Evolutionary conservation across 2,329 filamentous ascomycete species (phyloP).

Genomic region (Fusarium keratoplasticum): DNA sequence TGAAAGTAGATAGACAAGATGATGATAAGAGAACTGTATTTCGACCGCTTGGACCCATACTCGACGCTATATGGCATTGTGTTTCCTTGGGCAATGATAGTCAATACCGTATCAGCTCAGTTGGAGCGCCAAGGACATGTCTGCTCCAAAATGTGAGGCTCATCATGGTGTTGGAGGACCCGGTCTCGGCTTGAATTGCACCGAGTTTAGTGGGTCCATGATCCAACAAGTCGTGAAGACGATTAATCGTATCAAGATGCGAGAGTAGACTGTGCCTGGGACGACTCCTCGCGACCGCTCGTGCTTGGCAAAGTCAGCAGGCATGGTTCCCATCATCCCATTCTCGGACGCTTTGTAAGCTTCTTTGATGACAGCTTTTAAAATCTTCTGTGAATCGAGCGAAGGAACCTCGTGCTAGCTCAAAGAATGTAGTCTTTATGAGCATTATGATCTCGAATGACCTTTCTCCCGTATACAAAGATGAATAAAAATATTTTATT

Average conservation of each 20-base stretch:
- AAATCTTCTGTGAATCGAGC: neutral
- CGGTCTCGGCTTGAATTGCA: neutral
- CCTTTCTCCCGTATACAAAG: neutral
- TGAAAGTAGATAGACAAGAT: neutral
- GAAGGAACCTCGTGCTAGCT: neutral
- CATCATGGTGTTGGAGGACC: neutral
- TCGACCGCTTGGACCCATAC: neutral
- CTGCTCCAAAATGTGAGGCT: neutral
- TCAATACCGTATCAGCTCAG: neutral
- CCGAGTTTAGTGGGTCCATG: neutral
- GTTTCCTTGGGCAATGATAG: neutral
- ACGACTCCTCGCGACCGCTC: neutral
- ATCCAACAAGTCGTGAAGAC: neutral
- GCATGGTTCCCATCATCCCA: neutral
- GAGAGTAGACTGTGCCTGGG: neutral
- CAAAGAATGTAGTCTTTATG: neutral
- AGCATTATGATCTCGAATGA: neutral
- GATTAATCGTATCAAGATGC: neutral
- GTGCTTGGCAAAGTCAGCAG: neutral
- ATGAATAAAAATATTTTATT: neutral
- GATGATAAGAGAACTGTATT: neutral
- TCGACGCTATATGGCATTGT: neutral
- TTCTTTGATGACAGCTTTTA: neutral
- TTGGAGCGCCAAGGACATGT: neutral
- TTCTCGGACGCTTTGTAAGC: neutral